Conservation (phyloP, 2,329 filamentous ascomycete species). For the Penicillium sp. region DNA sequence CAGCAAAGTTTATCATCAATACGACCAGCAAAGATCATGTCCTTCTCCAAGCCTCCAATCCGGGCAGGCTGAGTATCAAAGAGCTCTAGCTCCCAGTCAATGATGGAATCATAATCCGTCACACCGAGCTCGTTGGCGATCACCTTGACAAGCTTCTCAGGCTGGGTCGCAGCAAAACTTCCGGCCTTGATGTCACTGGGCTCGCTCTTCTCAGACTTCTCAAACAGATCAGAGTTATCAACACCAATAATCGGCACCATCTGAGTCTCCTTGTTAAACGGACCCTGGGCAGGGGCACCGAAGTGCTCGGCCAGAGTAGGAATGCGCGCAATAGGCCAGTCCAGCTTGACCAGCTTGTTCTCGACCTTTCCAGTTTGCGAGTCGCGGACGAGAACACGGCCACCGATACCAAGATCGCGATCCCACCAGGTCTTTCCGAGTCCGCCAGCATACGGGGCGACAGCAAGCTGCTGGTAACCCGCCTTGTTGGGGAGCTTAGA, state of each 20-base stretch:
- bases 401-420: slow-evolving; percentile 84
- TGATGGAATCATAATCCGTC: slow-evolving; percentile 65
- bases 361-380: slow-evolving; percentile 67
- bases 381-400: slow-evolving; percentile 79
- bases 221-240: slow-evolving; percentile 61
- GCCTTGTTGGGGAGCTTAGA: slow-evolving; percentile 77
- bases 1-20: slow-evolving; percentile 98
- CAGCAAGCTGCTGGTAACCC: slow-evolving; percentile 82
- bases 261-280: slow-evolving; percentile 83
- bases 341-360: slow-evolving; percentile 79
- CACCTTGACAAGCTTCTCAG: slow-evolving; percentile 74
- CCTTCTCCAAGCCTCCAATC: slow-evolving; percentile 77
- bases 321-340: slow-evolving; percentile 89
- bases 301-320: slow-evolving; percentile 94
- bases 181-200: slow-evolving; percentile 47
- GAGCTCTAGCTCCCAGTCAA: slow-evolving; percentile 96
- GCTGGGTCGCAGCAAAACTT: slow-evolving; percentile 77
- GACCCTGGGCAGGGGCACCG: slow-evolving; percentile 62
- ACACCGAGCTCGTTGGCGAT: slow-evolving; percentile 77
- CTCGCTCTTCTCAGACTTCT: slow-evolving; percentile 26
- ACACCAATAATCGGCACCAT: slow-evolving; percentile 91
- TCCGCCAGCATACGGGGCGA: slow-evolving; percentile 86
- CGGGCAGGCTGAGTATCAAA: slow-evolving; percentile 85
- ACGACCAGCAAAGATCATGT: slow-evolving; percentile 90
- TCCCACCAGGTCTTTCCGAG: slow-evolving; percentile 96